Evolutionary conservation across 352 stramenopile species (phyloP), one percentile per base, ranked within the genome.

Genomic region (Phytophthora megakarya): DNA sequence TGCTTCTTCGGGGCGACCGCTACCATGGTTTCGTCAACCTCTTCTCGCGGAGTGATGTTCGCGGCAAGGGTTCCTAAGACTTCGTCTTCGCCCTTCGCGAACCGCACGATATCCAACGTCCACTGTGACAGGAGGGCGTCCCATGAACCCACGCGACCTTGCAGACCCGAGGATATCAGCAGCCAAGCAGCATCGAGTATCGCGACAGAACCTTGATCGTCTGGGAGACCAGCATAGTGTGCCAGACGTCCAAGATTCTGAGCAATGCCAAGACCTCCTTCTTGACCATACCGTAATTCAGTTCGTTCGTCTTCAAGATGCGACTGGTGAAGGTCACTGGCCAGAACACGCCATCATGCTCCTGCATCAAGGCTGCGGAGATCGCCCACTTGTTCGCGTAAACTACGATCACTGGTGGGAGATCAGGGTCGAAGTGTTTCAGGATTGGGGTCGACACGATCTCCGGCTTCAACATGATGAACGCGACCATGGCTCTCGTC

Each of bases 21-120:
- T n/a, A n/a, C n/a, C n/a, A n/a, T n/a, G n/a, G n/a, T n/a, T n/a
- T n/a, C n/a, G n/a, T n/a, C n/a, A n/a, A n/a, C n/a, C n/a, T n/a
- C n/a, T n/a, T n/a, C n/a, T n/a, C n/a, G n/a, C n/a, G n/a, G n/a
- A 32, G 26, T 53, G 15, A 53, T 53, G 9, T 28, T 53, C 1
- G 46, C 46, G 5, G 46, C 46, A 6, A 53, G 3, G 1, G 11
- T 28, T 4, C 44, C 44, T 6, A 51, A 16, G 12, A 54, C 43
- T 13, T 54, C 47, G 8, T 53, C 43, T 5, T 50, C 28, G 1
- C 51, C 26, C 16, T 44, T 37, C 6, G n/a, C 30, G 32, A 7
- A 45, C 18, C 19, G 32, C 12, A 16, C 6, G 11, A 60, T 21
- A 10, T 51, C 43, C 4, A 59, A 6, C 0, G 47, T 54, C 28